phyloP scores from a whole-genome alignment of 306 rosid species.

The Argentina anserina region DNA sequence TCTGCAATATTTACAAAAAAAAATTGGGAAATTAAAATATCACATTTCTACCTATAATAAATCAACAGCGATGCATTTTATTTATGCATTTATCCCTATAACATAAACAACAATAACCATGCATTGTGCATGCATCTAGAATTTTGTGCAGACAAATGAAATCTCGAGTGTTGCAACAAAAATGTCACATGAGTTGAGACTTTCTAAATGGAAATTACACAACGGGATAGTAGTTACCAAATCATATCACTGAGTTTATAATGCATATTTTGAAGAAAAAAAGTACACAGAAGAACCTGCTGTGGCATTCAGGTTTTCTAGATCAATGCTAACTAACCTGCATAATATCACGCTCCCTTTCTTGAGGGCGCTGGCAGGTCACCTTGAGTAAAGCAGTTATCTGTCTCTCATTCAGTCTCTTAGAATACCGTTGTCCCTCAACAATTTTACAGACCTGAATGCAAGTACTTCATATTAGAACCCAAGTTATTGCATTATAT shows the following conservation, averaged over 20 bases:
- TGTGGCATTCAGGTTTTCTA: neutral
- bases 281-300: neutral
- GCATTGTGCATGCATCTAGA: neutral
- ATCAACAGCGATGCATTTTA: no score
- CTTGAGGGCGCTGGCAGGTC: constrained; percentile 91
- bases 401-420: constrained; percentile 78
- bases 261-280: neutral
- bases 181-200: neutral
- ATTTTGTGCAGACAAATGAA: no score
- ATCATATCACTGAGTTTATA: neutral
- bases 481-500: neutral
- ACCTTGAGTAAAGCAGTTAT: constrained; percentile 86
- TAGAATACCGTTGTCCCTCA: constrained; percentile 90
- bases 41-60: neutral
- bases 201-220: no score
- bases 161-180: neutral
- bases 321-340: constrained; percentile 43
- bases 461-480: constrained; percentile 18
- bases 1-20: constrained; percentile 35
- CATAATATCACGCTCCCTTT: constrained; percentile 75
- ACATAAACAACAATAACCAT: neutral
- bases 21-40: neutral
- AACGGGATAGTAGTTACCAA: neutral
- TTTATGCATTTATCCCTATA: neutral
- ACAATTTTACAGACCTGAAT: constrained; percentile 93